Conservation (phyloP, 2,329 filamentous ascomycete genomes). For the Fusarium sp. region DNA sequence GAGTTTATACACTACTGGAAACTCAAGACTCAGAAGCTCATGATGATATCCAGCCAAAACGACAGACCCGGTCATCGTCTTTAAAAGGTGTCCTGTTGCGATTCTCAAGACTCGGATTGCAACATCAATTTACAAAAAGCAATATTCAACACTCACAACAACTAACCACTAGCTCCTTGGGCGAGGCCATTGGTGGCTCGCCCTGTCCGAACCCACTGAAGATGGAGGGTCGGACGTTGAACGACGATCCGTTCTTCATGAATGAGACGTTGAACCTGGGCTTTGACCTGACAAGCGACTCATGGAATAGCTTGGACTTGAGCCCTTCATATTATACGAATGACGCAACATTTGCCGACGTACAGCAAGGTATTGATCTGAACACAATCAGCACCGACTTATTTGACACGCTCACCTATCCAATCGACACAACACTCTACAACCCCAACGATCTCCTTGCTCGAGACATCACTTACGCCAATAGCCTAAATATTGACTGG, state of each 20-base stretch:
- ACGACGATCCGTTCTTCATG: neutral
- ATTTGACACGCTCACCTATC: neutral
- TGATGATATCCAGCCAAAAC: neutral
- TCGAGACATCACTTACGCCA: neutral
- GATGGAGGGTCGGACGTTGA: neutral
- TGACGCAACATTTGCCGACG: constrained; percentile 32
- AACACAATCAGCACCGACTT: neutral
- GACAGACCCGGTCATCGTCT: constrained; percentile 23
- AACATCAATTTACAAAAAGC: neutral
- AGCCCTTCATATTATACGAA: neutral
- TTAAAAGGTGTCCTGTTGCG: constrained; percentile 26
- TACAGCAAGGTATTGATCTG: neutral
- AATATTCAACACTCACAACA: neutral
- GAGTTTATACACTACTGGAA: no score
- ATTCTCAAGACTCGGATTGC: neutral
- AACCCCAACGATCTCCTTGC: neutral
- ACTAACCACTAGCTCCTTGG: neutral
- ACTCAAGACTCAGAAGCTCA: no score
- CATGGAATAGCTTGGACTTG: neutral
- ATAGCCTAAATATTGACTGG: neutral
- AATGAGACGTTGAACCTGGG: neutral
- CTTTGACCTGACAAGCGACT: neutral
- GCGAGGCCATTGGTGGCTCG: neutral
- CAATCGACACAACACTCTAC: neutral
- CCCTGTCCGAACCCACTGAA: neutral